These are phyloP conservation scores for Tylopilus rubrobrunneus DNA, from an alignment of 768 basidiomycete genomes.

Conservation along the genomic window DNA sequence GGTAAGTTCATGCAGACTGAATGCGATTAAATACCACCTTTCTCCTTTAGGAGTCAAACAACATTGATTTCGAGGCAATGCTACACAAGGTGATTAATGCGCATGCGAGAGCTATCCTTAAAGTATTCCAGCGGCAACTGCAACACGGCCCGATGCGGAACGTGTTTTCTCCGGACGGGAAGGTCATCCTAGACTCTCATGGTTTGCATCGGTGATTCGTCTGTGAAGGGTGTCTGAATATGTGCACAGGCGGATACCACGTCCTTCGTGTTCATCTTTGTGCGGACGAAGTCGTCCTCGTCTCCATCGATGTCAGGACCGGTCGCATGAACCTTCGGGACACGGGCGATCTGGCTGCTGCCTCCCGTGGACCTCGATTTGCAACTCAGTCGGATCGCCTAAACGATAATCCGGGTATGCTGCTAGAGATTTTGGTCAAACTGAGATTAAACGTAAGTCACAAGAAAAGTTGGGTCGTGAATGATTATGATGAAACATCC, in stretches of 20 bases:
- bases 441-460: constrained; percentile 60
- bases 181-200: constrained; percentile 52
- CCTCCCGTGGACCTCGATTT: constrained; percentile 68
- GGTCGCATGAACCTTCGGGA: constrained; percentile 77
- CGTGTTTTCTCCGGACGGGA: constrained; percentile 61
- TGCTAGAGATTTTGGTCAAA: constrained; percentile 54
- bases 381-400: constrained; percentile 52
- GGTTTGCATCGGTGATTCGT: constrained; percentile 36
- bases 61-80: constrained; percentile 73
- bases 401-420: constrained; percentile 62
- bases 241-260: constrained; percentile 44
- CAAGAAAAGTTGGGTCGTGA: background rate
- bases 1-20: constrained; percentile 40
- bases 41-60: constrained; percentile 49
- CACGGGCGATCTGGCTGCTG: constrained; percentile 74
- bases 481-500: background rate
- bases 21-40: background rate
- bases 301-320: constrained; percentile 77
- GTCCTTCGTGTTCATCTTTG: constrained; percentile 69
- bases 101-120: constrained; percentile 64
- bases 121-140: constrained; percentile 51
- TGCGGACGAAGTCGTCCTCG: constrained; percentile 69
- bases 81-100: constrained; percentile 57
- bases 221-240: background rate
- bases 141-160: constrained; percentile 46